Conservation (phyloP, 805 yeast species). For the Millerozyma miso region DNA sequence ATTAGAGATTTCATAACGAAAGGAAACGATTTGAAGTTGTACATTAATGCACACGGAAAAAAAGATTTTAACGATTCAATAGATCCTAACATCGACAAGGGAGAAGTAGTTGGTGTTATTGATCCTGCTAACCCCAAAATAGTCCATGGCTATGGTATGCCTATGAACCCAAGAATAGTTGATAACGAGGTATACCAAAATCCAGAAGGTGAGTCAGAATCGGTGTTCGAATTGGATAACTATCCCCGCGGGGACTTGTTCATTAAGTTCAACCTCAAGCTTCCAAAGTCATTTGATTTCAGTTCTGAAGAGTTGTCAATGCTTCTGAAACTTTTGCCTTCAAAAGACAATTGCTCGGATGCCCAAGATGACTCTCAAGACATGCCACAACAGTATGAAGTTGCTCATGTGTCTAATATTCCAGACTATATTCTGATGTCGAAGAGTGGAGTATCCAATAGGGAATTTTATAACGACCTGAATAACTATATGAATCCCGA, state of each 20-base stretch:
- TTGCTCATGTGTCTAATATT: constrained; percentile 8
- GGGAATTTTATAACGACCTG: not conserved
- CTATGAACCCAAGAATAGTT: constrained; percentile 30
- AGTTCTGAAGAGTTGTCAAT: constrained; percentile 15
- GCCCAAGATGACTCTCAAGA: not conserved
- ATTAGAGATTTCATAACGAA: constrained; percentile 28
- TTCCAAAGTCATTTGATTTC: constrained; percentile 30
- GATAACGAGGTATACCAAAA: constrained; percentile 26
- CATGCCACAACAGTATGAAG: not conserved
- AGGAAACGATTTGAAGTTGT: constrained; percentile 26
- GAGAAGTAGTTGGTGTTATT: constrained; percentile 51
- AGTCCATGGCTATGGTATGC: constrained; percentile 59
- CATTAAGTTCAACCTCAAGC: constrained; percentile 34
- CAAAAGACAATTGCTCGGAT: not conserved
- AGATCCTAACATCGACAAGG: constrained; percentile 21
- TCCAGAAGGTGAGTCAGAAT: constrained; percentile 9
- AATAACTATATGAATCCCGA: not conserved
- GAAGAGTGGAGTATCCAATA: not conserved
- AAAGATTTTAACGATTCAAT: constrained; percentile 8
- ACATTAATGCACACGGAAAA: constrained; percentile 34
- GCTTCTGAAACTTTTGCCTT: constrained; percentile 19
- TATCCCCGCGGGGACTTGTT: constrained; percentile 33
- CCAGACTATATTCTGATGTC: constrained; percentile 3
- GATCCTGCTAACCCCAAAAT: constrained; percentile 46
- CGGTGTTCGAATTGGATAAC: constrained; percentile 15